Conservation (phyloP, 345 rosid species). For the Acer saccharum region DNA sequence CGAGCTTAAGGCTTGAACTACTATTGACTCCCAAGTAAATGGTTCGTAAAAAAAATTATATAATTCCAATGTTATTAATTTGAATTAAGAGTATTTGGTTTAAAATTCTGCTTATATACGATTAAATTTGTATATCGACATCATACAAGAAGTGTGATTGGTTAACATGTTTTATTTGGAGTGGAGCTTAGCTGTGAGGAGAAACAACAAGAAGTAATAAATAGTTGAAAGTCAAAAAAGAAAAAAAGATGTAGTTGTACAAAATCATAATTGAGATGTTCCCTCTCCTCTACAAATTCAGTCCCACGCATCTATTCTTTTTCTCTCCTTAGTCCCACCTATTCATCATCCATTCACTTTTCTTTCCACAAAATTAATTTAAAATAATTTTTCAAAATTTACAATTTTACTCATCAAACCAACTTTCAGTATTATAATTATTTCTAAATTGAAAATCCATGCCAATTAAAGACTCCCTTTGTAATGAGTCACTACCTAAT, state of each 20-base stretch:
- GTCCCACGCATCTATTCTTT: too few species aligned
- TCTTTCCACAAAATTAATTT: background rate
- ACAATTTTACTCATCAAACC: background rate
- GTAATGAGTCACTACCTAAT: too few species aligned
- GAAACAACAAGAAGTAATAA: background rate
- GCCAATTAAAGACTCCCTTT: too few species aligned
- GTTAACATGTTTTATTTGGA: background rate
- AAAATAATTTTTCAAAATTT: too few species aligned
- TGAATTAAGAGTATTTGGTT: too few species aligned
- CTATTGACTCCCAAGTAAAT: too few species aligned
- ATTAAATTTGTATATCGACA: too few species aligned
- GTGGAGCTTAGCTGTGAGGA: constrained; percentile 1
- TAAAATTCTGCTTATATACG: too few species aligned
- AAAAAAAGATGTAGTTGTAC: background rate
- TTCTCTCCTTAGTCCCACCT: background rate
- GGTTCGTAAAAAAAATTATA: too few species aligned
- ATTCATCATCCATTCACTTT: constrained; percentile 14
- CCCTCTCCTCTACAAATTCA: background rate
- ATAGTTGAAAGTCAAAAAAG: background rate
- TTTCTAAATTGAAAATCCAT: background rate
- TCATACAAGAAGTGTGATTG: too few species aligned
- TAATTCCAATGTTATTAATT: too few species aligned
- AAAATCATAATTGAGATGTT: constrained; percentile 1
- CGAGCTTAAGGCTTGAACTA: too few species aligned
- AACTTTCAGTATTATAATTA: constrained; percentile 6